Conservation (phyloP, 2,329 filamentous ascomycete species). For the Neoscytalidium dimidiatum region DNA sequence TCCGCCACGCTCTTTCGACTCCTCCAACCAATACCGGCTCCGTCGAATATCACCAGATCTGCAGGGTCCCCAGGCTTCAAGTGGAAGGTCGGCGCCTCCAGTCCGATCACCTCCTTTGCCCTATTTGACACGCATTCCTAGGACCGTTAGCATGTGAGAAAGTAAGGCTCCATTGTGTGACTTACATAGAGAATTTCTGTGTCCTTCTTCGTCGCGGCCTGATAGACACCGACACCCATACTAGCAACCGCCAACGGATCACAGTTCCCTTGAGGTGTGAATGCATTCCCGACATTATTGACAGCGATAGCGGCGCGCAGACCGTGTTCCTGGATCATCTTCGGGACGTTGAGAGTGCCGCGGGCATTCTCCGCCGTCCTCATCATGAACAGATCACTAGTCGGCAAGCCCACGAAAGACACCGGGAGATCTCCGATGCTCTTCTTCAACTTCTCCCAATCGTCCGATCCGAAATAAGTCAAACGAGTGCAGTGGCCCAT, state of each 20-base stretch:
- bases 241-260: conserved; percentile 67
- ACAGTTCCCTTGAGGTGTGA: conserved; percentile 68
- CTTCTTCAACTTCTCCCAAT: conserved; percentile 53
- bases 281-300: conserved; percentile 75
- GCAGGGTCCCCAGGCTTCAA: conserved; percentile 40
- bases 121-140: conserved; percentile 52
- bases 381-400: conserved; percentile 75
- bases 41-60: conserved; percentile 47
- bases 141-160: conserved; percentile 23
- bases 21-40: conserved; percentile 40
- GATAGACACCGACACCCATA: conserved; percentile 66
- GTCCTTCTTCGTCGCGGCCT: conserved; percentile 63
- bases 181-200: conserved; percentile 60
- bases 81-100: conserved; percentile 28
- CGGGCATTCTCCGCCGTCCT: conserved; percentile 49
- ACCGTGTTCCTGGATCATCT: conserved; percentile 60
- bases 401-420: conserved; percentile 69
- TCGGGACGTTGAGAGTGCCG: conserved; percentile 63
- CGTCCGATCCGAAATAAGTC: conserved; percentile 54
- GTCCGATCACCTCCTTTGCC: conserved; percentile 46
- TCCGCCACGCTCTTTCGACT: conserved; percentile 45
- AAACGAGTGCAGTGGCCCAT: conserved; percentile 71
- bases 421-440: conserved; percentile 59
- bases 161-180: background rate
- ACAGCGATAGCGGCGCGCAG: conserved; percentile 64